Evolutionary conservation across 2,329 filamentous ascomycete species (phyloP).

Genomic region (Fusarium humuli): DNA sequence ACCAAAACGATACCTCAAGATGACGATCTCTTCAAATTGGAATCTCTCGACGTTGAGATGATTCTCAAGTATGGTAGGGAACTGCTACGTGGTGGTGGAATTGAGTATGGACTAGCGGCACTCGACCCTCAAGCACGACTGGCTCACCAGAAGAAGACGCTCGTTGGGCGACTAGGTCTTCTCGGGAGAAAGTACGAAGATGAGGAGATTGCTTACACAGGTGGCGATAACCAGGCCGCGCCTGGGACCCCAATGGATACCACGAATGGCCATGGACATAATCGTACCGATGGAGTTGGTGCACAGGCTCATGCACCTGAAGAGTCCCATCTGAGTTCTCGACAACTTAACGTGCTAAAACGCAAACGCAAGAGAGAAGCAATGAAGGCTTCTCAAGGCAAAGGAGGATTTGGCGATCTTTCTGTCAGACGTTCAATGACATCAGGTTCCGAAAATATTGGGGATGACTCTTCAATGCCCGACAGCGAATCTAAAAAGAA

Average conservation of each 20-base stretch:
- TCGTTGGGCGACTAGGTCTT: slow-evolving; percentile 84
- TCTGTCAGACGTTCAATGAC: slow-evolving; percentile 73
- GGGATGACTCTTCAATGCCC: slow-evolving; percentile 67
- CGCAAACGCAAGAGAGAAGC: slow-evolving; percentile 92
- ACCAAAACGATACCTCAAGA: slow-evolving; percentile 57
- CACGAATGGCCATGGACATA: slow-evolving; percentile 50
- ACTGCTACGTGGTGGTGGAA: slow-evolving; percentile 84
- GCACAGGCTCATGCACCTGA: slow-evolving; percentile 62
- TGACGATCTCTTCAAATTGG: slow-evolving; percentile 76
- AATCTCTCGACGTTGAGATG: slow-evolving; percentile 79
- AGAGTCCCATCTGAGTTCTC: slow-evolving; percentile 83
- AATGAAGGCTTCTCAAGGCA: slow-evolving; percentile 85
- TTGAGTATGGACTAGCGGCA: slow-evolving; percentile 85
- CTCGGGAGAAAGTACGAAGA: slow-evolving; percentile 87
- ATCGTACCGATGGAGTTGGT: slow-evolving; percentile 52
- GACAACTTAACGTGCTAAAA: slow-evolving; percentile 94
- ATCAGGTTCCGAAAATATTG: slow-evolving; percentile 70
- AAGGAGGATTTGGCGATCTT: slow-evolving; percentile 89
- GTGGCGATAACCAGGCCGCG: slow-evolving; percentile 59
- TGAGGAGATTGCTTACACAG: slow-evolving; percentile 74
- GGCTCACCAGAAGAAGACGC: slow-evolving; percentile 88
- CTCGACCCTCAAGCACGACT: slow-evolving; percentile 86
- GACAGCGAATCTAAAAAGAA: slow-evolving; percentile 69
- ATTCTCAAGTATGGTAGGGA: slow-evolving; percentile 88
- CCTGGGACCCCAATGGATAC: slow-evolving; percentile 61